Conservation (phyloP, 768 basidiomycete species). For the Termitomyces eurrhizus region DNA sequence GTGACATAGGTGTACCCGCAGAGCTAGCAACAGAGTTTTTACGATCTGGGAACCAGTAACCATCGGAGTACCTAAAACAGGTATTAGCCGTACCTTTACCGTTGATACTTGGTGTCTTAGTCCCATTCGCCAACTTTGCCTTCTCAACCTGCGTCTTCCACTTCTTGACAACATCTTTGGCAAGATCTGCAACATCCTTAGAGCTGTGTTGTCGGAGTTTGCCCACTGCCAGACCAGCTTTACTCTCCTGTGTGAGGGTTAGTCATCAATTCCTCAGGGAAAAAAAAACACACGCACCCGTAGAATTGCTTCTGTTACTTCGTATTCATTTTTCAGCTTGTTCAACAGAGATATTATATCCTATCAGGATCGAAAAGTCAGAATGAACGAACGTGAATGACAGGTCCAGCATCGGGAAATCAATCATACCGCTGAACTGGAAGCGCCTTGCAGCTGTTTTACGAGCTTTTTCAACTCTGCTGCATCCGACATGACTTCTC, state of each 20-base stretch:
- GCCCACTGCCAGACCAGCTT: conserved; percentile 87
- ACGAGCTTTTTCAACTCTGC: conserved; percentile 76
- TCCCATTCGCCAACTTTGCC: conserved; percentile 36
- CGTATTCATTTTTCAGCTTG: conserved; percentile 59
- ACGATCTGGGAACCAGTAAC: background rate
- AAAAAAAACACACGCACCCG: conserved; percentile 52
- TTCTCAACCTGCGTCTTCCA: conserved; percentile 90
- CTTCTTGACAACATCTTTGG: conserved; percentile 88
- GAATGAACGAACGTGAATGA: conserved; percentile 29
- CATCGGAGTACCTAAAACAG: conserved; percentile 4
- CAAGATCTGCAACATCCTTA: conserved; percentile 73
- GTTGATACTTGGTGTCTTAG: conserved; percentile 19
- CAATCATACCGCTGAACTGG: conserved; percentile 51
- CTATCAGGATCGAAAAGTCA: conserved; percentile 36
- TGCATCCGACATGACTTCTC: conserved; percentile 42
- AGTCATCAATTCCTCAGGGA: conserved; percentile 19
- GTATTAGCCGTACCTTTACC: conserved; percentile 29
- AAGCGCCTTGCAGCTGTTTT: conserved; percentile 69
- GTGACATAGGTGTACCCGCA: conserved; percentile 37
- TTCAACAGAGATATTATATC: conserved; percentile 60
- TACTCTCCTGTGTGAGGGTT: conserved; percentile 66
- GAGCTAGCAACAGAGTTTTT: conserved; percentile 25
- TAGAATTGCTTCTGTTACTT: conserved; percentile 68
- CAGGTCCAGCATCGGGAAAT: conserved; percentile 32
- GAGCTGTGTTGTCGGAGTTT: conserved; percentile 74